phyloP scores from a whole-genome alignment of 2,329 filamentous ascomycete species.

The Diaporthe ampelina region DNA sequence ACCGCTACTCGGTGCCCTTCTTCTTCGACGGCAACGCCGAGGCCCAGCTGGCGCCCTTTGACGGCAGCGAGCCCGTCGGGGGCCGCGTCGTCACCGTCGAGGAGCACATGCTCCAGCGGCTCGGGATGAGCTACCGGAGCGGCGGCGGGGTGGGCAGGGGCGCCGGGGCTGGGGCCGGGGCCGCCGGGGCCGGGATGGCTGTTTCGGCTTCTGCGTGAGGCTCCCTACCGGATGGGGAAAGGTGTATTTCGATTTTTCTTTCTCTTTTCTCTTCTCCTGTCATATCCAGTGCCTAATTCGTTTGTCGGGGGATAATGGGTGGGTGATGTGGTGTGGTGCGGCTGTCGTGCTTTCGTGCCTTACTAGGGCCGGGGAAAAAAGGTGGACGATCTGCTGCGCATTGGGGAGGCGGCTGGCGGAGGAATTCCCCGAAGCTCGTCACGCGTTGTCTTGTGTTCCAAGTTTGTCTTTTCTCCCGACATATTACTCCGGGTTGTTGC shows the following conservation, averaged over 20 bases:
- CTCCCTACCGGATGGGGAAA: too few species aligned
- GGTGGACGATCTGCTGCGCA: neutral
- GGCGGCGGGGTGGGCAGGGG: neutral
- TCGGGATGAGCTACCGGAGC: conserved; percentile 48
- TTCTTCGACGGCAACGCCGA: conserved; percentile 69
- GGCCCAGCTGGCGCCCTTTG: conserved; percentile 49
- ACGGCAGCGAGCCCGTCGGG: conserved; percentile 47
- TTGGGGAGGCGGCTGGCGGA: neutral
- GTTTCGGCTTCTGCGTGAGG: conserved; percentile 31
- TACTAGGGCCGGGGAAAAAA: neutral
- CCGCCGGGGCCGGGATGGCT: neutral
- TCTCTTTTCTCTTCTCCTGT: neutral
- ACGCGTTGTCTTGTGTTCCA: neutral
- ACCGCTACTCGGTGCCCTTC: conserved; percentile 70
- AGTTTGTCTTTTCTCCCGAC: neutral
- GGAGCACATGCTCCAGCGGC: conserved; percentile 51
- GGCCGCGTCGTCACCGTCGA: conserved; percentile 48
- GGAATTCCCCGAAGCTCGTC: neutral
- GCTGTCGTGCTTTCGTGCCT: conserved; percentile 3
- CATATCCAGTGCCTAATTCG: neutral
- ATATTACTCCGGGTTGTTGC: conserved; percentile 20
- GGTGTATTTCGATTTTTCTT: neutral
- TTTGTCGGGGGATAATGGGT: neutral
- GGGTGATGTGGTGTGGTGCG: neutral
- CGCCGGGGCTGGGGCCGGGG: conserved; percentile 9